phyloP scores from a whole-genome alignment of 306 rosid genomes.

The Cucurbita moschata region DNA sequence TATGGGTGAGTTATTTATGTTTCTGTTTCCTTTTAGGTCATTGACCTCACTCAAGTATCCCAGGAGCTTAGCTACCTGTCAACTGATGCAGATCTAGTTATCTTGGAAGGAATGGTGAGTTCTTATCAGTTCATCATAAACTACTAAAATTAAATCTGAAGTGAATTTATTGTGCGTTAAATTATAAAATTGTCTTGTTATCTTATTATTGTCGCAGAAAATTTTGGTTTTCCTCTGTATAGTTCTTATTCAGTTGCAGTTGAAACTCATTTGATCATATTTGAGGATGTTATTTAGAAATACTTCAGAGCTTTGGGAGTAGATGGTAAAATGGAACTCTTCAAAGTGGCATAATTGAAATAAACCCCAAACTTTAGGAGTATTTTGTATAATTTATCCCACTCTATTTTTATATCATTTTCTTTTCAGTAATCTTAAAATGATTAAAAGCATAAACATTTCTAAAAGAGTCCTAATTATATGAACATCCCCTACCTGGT shows the following conservation, averaged over 20 bases:
- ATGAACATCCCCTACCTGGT: neutral
- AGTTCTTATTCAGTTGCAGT: neutral
- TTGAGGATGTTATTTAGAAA: neutral
- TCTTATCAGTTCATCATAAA: conserved; percentile 1
- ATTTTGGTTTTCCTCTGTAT: neutral
- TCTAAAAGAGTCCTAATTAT: neutral
- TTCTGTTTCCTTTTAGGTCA: conserved; percentile 35
- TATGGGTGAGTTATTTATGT: neutral
- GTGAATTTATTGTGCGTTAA: neutral
- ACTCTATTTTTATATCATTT: neutral
- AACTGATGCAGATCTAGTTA: conserved; percentile 73
- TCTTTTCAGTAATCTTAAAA: neutral
- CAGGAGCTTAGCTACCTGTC: conserved; percentile 81
- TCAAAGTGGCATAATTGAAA: neutral
- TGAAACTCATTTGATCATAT: neutral
- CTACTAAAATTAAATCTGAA: conserved; percentile 5
- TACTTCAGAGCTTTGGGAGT: neutral
- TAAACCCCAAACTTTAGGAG: neutral
- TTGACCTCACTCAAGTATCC: conserved; percentile 75
- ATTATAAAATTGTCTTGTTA: neutral
- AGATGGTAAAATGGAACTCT: neutral
- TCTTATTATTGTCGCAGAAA: neutral
- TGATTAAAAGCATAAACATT: neutral
- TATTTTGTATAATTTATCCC: neutral
- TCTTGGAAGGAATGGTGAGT: conserved; percentile 96